Conservation (phyloP, 495 filamentous ascomycete species). For the Tuber aestivum region DNA sequence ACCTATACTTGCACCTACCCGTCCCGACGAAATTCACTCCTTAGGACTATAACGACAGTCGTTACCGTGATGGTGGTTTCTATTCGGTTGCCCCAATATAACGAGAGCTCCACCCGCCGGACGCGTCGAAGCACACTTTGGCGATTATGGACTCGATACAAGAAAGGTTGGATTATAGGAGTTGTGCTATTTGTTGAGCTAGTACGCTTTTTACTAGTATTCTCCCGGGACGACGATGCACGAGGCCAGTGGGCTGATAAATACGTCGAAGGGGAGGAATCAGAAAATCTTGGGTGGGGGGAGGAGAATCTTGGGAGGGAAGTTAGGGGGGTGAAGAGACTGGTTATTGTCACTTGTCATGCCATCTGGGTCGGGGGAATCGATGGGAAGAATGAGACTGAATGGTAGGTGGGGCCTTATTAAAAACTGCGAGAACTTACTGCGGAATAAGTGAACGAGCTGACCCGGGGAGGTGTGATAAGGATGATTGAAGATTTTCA, state of each 20-base stretch:
- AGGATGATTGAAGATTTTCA: constrained; percentile 55
- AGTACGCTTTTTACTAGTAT: constrained; percentile 1
- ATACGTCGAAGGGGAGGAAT: not conserved
- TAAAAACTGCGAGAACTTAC: not conserved
- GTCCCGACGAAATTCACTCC: not conserved
- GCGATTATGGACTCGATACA: constrained; percentile 14
- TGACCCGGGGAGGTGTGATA: constrained; percentile 3
- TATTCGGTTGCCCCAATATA: constrained; percentile 29
- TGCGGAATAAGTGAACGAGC: constrained; percentile 1
- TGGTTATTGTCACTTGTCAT: constrained; percentile 76
- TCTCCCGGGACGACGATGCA: not conserved
- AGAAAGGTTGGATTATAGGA: constrained; percentile 3
- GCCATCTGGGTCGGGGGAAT: constrained; percentile 67
- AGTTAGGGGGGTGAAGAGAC: constrained; percentile 28
- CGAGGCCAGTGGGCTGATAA: not conserved
- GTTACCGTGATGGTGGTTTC: constrained; percentile 27
- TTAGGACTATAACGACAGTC: constrained; percentile 4
- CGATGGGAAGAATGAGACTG: constrained; percentile 55
- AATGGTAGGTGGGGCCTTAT: constrained; percentile 54
- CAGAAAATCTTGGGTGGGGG: not conserved
- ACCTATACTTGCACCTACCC: not conserved
- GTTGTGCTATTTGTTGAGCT: not conserved
- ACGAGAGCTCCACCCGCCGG: constrained; percentile 8
- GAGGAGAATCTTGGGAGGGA: constrained; percentile 16
- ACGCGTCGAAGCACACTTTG: constrained; percentile 9